phyloP scores from a whole-genome alignment of 805 yeast species.

The Ogataea paraovalis region DNA sequence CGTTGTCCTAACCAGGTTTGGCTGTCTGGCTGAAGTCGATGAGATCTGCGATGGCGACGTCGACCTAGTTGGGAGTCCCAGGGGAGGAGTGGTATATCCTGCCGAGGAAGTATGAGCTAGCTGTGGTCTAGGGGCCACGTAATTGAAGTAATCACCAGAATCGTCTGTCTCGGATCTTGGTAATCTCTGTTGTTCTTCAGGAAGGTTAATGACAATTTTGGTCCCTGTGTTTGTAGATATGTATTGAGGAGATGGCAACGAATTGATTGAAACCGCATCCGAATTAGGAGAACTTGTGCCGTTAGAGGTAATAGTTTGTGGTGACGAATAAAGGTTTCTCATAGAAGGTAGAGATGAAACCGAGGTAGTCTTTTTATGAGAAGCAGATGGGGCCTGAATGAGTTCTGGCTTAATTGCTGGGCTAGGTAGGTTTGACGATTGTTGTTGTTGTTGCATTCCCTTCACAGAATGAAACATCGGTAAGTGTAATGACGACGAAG shows the following conservation, averaged over 20 bases:
- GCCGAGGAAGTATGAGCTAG: constrained; percentile 11
- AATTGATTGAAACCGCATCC: constrained; percentile 13
- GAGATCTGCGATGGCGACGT: constrained; percentile 7
- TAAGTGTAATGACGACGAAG: constrained; percentile 22
- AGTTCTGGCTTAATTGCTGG: not conserved
- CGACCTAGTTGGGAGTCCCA: constrained; percentile 3
- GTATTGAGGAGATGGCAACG: constrained; percentile 12
- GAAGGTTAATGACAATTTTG: constrained; percentile 13
- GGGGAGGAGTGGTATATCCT: constrained; percentile 2
- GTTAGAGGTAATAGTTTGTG: constrained; percentile 10
- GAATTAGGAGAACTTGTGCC: not conserved
- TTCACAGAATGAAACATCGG: constrained; percentile 26
- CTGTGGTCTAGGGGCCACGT: constrained; percentile 26
- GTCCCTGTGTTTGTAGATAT: constrained; percentile 6
- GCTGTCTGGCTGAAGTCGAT: constrained; percentile 2
- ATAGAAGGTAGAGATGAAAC: constrained; percentile 11
- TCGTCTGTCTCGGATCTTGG: constrained; percentile 3
- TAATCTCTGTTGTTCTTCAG: constrained; percentile 11
- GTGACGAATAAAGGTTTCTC: constrained; percentile 4
- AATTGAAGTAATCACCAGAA: constrained; percentile 26
- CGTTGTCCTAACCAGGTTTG: not conserved
- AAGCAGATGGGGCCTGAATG: too few species aligned
- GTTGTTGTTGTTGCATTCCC: constrained; percentile 1
- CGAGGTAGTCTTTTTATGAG: constrained; percentile 15
- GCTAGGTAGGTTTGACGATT: not conserved